Percentiles rank a stretch among this genome's conserved stretches.
Evolutionary conservation across 768 basidiomycete species (phyloP).

Genomic region (Lyophyllum atratum): DNA sequence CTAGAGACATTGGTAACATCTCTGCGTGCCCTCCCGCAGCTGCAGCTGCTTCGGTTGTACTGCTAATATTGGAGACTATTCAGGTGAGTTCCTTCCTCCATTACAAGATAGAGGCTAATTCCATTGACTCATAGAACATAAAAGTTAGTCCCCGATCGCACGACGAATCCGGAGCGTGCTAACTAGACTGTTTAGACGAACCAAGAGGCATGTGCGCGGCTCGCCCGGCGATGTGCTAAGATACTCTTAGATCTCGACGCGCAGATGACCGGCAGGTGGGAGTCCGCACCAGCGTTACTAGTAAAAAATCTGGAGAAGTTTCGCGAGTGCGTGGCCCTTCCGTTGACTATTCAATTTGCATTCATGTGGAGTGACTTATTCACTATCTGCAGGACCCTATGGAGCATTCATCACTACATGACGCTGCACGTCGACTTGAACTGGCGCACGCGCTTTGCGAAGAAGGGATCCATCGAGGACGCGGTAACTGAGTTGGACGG

Average conservation of each 20-base stretch:
- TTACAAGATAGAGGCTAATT: neutral
- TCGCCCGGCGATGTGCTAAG: conserved; percentile 7
- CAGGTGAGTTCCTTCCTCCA: neutral
- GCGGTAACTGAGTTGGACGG: conserved; percentile 8
- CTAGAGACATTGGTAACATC: conserved; percentile 10
- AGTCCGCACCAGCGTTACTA: conserved; percentile 6
- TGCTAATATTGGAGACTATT: conserved; percentile 12
- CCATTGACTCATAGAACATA: neutral
- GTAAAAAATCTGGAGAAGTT: conserved; percentile 16
- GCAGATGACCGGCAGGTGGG: conserved; percentile 15
- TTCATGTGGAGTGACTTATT: neutral
- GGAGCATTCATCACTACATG: conserved; percentile 8
- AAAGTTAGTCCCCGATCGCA: neutral
- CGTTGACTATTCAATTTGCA: neutral
- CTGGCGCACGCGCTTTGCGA: conserved; percentile 11
- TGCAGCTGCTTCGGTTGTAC: conserved; percentile 6
- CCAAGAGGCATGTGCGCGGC: conserved; percentile 13
- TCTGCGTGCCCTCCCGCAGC: conserved; percentile 13
- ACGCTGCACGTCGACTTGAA: conserved; percentile 7
- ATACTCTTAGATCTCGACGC: conserved; percentile 4
- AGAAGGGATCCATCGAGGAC: conserved; percentile 9
- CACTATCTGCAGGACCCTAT: conserved; percentile 7
- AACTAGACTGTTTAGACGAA: neutral
- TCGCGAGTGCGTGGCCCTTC: conserved; percentile 3
- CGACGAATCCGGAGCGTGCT: neutral